Evolutionary conservation across 2,329 filamentous ascomycete species (phyloP), one percentile per base, ranked within the genome.

Genomic region (Pestalotiopsis sp.): DNA sequence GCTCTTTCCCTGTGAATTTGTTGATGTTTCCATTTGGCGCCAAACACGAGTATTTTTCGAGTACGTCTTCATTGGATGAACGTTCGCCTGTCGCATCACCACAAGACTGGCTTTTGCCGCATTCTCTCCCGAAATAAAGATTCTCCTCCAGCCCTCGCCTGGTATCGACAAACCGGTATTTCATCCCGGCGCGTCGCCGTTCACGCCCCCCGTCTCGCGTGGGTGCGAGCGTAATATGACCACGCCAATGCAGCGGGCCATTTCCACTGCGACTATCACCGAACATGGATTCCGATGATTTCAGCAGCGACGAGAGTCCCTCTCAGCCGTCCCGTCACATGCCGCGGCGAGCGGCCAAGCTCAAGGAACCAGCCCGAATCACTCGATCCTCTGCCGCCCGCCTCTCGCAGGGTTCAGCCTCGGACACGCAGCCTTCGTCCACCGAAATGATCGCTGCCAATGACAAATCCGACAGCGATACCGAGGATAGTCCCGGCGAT

Each of bases 311-410:
- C 40, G 69, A 67, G 40, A 68, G 70, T 17, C 71, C 70, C 17
- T 67, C 70, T 58, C 70, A 68, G 65, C 70, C 70, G 68, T 67
- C 71, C n/a, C 75, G 76, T 57, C 70, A 68, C 52, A 67, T 73
- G 62, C 76, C 75, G 26, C 68, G 68, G 11, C 75, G 75, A 52
- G 73, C 68, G 22, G 75, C 75, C 5, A 78, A 77, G 67, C 70
- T 71, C 61, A 77, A 76, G 68, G 60, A 39, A 57, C 74, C 75
- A 1, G 67, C 44, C 22, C 72, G 75, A 20, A 64, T 67, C 55
- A 77, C 76, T 14, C 67, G 75, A 48, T 73, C 75, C 1, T 74
- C 71, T 22, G 72, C 71, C 4, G 68, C 71, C 11, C 73, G 75
- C 70, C 71, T 74, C 59, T n/a, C 39, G n/a, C 44, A 56, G 4